Evolutionary conservation across 257 asterid species (phyloP).

Genomic region (Solanum clarkiae): DNA sequence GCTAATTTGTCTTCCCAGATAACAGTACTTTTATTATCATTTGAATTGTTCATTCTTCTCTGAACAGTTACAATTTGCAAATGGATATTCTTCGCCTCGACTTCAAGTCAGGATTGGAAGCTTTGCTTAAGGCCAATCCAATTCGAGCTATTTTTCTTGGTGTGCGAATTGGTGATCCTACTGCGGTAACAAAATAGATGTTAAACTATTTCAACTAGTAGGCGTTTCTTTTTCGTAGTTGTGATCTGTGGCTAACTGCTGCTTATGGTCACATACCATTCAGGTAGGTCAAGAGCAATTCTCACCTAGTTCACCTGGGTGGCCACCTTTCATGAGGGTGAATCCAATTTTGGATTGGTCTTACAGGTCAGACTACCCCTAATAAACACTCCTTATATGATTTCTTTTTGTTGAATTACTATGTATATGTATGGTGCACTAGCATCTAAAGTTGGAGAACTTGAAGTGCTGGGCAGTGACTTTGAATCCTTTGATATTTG

Average conservation of each 20-base stretch:
- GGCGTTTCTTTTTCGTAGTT: not conserved
- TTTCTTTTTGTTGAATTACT: not conserved
- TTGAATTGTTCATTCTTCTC: constrained; percentile 1
- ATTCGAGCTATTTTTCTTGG: constrained; percentile 90
- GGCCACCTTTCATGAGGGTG: constrained; percentile 98
- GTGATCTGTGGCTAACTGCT: not conserved
- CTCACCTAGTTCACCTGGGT: constrained; percentile 92
- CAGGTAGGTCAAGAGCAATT: constrained; percentile 95
- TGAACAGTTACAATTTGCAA: constrained; percentile 63
- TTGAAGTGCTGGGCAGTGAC: not conserved
- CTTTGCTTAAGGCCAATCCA: constrained; percentile 60
- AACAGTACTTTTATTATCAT: not conserved
- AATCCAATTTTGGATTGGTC: constrained; percentile 98
- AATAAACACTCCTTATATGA: not conserved
- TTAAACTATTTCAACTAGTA: not conserved
- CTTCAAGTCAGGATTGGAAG: constrained; percentile 82
- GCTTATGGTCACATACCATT: not conserved
- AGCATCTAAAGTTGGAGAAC: not conserved
- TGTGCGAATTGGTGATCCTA: constrained; percentile 89
- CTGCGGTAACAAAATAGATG: constrained; percentile 46
- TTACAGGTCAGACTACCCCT: constrained; percentile 36
- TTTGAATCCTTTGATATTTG: not conserved
- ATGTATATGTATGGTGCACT: not conserved
- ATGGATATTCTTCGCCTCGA: constrained; percentile 80
- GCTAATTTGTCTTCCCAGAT: not conserved